phyloP scores from a whole-genome alignment of 2,329 filamentous ascomycete species.

The Pseudogymnoascus sp. region DNA sequence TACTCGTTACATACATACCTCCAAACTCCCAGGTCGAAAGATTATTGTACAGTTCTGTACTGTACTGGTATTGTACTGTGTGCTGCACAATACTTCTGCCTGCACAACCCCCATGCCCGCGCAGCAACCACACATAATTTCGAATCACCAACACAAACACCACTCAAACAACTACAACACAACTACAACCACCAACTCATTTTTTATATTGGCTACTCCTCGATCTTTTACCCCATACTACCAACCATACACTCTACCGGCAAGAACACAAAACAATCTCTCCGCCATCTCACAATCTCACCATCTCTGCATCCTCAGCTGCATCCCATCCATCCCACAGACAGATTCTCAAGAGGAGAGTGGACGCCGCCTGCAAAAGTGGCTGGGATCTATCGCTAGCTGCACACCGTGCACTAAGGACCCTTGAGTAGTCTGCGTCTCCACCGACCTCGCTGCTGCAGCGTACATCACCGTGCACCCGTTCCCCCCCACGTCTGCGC shows the following conservation, averaged over 20 bases:
- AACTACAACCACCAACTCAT: neutral
- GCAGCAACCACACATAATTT: neutral
- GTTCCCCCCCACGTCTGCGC: slow-evolving; percentile 5
- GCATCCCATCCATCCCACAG: neutral
- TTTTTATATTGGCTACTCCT: neutral
- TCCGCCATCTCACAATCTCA: neutral
- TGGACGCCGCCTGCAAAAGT: neutral
- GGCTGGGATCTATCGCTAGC: neutral
- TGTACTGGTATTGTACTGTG: neutral
- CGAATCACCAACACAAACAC: neutral
- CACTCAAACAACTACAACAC: neutral
- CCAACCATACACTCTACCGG: neutral
- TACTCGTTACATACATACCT: neutral
- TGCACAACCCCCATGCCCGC: neutral
- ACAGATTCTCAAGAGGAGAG: neutral
- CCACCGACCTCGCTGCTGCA: slow-evolving; percentile 8
- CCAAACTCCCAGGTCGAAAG: neutral
- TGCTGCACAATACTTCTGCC: neutral
- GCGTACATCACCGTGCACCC: slow-evolving; percentile 7
- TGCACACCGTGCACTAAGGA: slow-evolving; percentile 5
- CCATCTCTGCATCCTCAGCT: neutral
- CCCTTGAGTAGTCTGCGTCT: slow-evolving; percentile 6
- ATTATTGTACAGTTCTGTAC: neutral
- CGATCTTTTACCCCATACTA: neutral
- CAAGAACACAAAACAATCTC: neutral